Evolutionary conservation across 768 basidiomycete genomes (phyloP), one percentile per base, ranked within the genome.

Genomic region (Xerocomus brunneocitrinus): DNA sequence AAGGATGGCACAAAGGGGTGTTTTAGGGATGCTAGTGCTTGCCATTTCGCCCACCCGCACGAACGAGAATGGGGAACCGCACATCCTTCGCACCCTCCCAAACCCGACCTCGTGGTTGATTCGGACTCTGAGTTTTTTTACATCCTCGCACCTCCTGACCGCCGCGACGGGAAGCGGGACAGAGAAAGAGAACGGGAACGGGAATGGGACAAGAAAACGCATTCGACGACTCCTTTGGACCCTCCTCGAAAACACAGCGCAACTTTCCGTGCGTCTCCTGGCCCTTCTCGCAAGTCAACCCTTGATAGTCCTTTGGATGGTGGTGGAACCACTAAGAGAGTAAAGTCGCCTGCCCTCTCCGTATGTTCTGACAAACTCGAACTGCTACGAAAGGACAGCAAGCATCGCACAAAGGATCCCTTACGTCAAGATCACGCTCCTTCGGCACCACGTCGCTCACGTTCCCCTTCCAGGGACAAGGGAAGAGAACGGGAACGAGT

Each of bases 11-110:
- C 49, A 7, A 56, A 10, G 45, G 68, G 68, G 2, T 70, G 68
- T 40, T 12, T 0, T 9, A 60, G 60, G 31, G 56, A 57, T 40
- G 62, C 56, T 40, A 58, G 47, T 38, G 53, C 22, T n/a, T 70
- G 68, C 47, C 45, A n/a, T 38, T 70, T 69, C 30, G 71, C 47
- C 13, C 69, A 70, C 27, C 73, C 73, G 6, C 58, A 59, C 49
- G 66, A 72, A 28, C 65, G 67, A 2, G 56, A 56, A 14, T 74
- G 74, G 74, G 41, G 49, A 47, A 35, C 46, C n/a, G 73, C 74
- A 1, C 46, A 48, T 3, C 27, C 54, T 45, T 70, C 69, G 43
- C 8, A 28, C 27, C 69, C 69, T 34, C 71, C 69, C 10, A 62
- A 16, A 42, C 28, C 3, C 19, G 58, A 61, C 1, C 0, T 24